phyloP scores from a whole-genome alignment of 768 basidiomycete genomes.

The Boletellus ananiceps region DNA sequence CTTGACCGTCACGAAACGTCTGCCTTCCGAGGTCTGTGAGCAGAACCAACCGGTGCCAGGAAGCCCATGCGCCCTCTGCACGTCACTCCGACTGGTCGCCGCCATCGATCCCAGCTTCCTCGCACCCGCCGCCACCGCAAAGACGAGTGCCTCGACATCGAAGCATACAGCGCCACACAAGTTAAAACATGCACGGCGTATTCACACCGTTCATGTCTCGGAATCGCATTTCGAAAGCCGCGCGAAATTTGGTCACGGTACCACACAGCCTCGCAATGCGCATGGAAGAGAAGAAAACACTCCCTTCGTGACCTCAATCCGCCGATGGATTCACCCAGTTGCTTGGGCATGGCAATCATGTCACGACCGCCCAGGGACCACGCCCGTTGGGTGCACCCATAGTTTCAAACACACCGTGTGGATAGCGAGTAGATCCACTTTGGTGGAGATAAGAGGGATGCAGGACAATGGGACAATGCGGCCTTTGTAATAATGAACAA shows the following conservation, averaged over 20 bases:
- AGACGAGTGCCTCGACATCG: not conserved
- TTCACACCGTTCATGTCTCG: conserved; percentile 8
- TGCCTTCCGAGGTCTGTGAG: no score
- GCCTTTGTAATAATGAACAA: not conserved
- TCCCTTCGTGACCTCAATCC: not conserved
- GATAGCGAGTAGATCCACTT: conserved; percentile 5
- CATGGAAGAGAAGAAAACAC: not conserved
- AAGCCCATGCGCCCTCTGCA: not conserved
- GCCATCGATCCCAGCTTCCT: conserved; percentile 13
- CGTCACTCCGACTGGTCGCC: conserved; percentile 6
- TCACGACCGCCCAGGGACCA: no score
- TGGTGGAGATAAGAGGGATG: conserved; percentile 13
- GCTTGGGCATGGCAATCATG: not conserved
- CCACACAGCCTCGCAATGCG: not conserved
- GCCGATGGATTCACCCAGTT: not conserved
- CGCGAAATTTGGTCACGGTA: not conserved
- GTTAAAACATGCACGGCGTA: conserved; percentile 8
- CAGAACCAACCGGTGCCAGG: not conserved
- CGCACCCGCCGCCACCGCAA: conserved; percentile 26
- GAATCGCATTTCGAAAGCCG: not conserved
- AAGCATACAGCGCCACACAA: conserved; percentile 6
- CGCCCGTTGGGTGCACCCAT: no score
- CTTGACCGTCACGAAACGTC: not conserved
- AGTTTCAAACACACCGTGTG: not conserved
- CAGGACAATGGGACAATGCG: no score